Evolutionary conservation across 495 filamentous ascomycete genomes (phyloP).

Genomic region (Stereocaulon alpinum): DNA sequence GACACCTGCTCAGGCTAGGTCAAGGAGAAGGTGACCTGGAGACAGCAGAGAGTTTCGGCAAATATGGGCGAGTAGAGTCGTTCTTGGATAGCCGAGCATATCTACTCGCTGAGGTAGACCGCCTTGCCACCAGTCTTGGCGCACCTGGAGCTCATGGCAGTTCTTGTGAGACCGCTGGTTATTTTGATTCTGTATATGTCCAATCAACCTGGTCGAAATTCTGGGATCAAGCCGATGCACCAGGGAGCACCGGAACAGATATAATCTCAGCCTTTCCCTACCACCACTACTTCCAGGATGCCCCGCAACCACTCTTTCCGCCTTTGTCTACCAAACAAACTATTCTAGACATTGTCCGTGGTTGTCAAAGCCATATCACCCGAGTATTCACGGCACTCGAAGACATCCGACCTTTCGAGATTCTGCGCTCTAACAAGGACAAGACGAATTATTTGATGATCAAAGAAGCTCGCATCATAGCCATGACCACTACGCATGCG

Average conservation of each 20-base stretch:
- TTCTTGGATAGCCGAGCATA: conserved; percentile 81
- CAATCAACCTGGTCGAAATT: conserved; percentile 82
- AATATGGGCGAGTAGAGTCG: conserved; percentile 87
- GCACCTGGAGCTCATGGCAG: conserved; percentile 87
- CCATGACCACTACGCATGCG: conserved; percentile 97
- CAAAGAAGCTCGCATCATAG: conserved; percentile 90
- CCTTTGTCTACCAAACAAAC: conserved; percentile 51
- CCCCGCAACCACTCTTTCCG: conserved; percentile 77
- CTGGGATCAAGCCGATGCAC: conserved; percentile 45
- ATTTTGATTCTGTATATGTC: conserved; percentile 90
- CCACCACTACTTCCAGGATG: conserved; percentile 76
- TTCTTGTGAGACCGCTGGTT: conserved; percentile 92
- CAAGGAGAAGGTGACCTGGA: conserved; percentile 92
- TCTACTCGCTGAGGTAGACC: conserved; percentile 76
- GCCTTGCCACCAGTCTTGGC: conserved; percentile 69
- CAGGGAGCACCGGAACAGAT: conserved; percentile 43
- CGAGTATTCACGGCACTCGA: conserved; percentile 90
- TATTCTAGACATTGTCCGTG: conserved; percentile 64
- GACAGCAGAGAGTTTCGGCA: conserved; percentile 81
- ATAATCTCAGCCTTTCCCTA: conserved; percentile 79
- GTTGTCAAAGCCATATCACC: conserved; percentile 83
- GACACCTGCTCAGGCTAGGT: conserved; percentile 84
- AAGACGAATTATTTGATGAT: conserved; percentile 92
- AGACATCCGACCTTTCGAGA: conserved; percentile 91
- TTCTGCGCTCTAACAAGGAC: conserved; percentile 74